A percentile compares a stretch with the other conserved stretches of the same genome.
Evolutionary conservation across 2,329 filamentous ascomycete genomes (phyloP).

Genomic region (Colletotrichum tanaceti): DNA sequence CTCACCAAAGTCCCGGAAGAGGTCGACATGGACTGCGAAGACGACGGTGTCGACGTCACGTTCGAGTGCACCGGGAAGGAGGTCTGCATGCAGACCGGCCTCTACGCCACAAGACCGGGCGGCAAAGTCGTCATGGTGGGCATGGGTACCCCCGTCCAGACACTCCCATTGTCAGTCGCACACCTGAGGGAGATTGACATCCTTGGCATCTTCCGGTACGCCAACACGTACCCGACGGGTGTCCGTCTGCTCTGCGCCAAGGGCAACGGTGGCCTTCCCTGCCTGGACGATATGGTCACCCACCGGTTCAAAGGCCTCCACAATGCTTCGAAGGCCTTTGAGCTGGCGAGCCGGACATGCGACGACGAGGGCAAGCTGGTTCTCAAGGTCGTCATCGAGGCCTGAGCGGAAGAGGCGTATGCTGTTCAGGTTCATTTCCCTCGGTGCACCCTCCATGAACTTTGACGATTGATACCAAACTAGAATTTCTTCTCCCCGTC

Average conservation of each 20-base stretch:
- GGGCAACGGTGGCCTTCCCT: conserved; percentile 62
- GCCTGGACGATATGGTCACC: conserved; percentile 78
- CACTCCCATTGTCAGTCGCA: conserved; percentile 77
- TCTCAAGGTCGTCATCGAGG: conserved; percentile 76
- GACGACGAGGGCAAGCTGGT: conserved; percentile 77
- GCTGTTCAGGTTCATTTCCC: background rate
- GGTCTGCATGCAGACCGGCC: conserved; percentile 78
- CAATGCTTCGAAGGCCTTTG: conserved; percentile 72
- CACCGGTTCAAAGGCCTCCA: conserved; percentile 76
- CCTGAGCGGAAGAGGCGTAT: conserved; percentile 48
- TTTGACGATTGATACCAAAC: conserved; percentile 17
- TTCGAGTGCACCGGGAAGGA: conserved; percentile 85
- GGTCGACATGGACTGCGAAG: conserved; percentile 57
- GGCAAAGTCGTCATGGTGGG: conserved; percentile 81
- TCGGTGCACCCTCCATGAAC: background rate
- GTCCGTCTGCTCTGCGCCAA: conserved; percentile 69
- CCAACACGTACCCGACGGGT: conserved; percentile 79
- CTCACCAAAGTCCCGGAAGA: conserved; percentile 48
- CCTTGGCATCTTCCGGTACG: conserved; percentile 79
- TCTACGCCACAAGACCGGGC: conserved; percentile 77
- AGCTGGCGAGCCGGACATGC: conserved; percentile 74
- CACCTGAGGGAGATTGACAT: conserved; percentile 82
- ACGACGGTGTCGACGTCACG: conserved; percentile 74
- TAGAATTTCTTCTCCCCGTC: conserved; percentile 13
- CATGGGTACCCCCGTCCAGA: conserved; percentile 83